Evolutionary conservation across 768 basidiomycete genomes (phyloP).

Genomic region (Agaricus subrufescens): DNA sequence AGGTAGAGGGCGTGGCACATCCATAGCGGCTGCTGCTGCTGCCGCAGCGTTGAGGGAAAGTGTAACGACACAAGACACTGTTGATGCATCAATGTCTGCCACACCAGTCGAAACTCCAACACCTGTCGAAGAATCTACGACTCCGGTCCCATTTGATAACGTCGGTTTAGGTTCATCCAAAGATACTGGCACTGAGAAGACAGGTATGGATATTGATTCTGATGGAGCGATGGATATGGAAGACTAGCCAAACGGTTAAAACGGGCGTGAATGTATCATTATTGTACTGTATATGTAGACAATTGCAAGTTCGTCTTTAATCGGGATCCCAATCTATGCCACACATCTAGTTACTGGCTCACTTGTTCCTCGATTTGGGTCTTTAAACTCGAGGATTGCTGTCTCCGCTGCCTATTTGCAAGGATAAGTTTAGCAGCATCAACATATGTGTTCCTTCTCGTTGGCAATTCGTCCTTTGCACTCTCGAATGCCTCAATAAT

Average conservation of each 20-base stretch:
- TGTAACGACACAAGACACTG: conserved; percentile 11
- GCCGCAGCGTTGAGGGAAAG: conserved; percentile 15
- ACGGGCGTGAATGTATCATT: not conserved
- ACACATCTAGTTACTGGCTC: too few relatives aligned
- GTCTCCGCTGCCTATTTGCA: not conserved
- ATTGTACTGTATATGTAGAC: not conserved
- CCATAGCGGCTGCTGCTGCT: conserved; percentile 14
- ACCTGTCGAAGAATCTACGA: conserved; percentile 21
- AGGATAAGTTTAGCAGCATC: conserved; percentile 25
- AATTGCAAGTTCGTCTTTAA: too few relatives aligned
- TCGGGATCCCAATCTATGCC: too few relatives aligned
- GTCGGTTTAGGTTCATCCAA: not conserved
- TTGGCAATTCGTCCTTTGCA: conserved; percentile 22
- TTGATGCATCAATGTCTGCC: conserved; percentile 10
- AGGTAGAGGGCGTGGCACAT: conserved; percentile 22
- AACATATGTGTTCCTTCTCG: conserved; percentile 28
- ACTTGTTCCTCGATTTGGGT: not conserved
- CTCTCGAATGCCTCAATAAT: conserved; percentile 34
- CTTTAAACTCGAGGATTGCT: not conserved
- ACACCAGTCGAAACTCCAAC: conserved; percentile 29
- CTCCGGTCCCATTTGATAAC: conserved; percentile 3
- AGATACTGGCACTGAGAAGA: not conserved
- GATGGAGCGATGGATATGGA: conserved; percentile 21
- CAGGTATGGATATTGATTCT: conserved; percentile 5
- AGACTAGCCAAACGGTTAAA: conserved; percentile 12